A percentile compares a stretch with the other conserved stretches of the same genome.
phyloP scores from a whole-genome alignment of 306 rosid species.

The barrel medic (Medicago truncatula) region MtrunA17r5.0-ANR NC_053042.1:41064501-41065000 shows the following conservation, averaged over 20 bases:
- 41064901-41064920: slow-evolving; percentile 65
- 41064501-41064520: slow-evolving; percentile 73
- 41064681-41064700: slow-evolving; percentile 87
- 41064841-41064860: slow-evolving; percentile 47
- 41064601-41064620: slow-evolving; percentile 53
- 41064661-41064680: slow-evolving; percentile 69
- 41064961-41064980: slow-evolving; percentile 90
- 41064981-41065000: slow-evolving; percentile 34
- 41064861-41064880: slow-evolving; percentile 43
- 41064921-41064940: slow-evolving; percentile 69
- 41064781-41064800: slow-evolving; percentile 37
- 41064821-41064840: slow-evolving; percentile 50
- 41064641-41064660: slow-evolving; percentile 53
- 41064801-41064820: slow-evolving; percentile 44
- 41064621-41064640: slow-evolving; percentile 45
- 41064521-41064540: slow-evolving; percentile 87
- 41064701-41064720: slow-evolving; percentile 66
- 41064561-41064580: slow-evolving; percentile 99
- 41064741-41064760: slow-evolving; percentile 47
- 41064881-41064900: slow-evolving; percentile 87
- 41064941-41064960: slow-evolving; percentile 84
- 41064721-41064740: slow-evolving; percentile 35
- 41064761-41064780: slow-evolving; percentile 38
- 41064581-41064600: slow-evolving; percentile 83
- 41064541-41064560: slow-evolving; percentile 97